Percentiles rank a stretch among this genome's conserved stretches.
Conservation (phyloP, 1,284 basidiomycete genomes). For the Apiotrichum akiyoshidainum region DNA sequence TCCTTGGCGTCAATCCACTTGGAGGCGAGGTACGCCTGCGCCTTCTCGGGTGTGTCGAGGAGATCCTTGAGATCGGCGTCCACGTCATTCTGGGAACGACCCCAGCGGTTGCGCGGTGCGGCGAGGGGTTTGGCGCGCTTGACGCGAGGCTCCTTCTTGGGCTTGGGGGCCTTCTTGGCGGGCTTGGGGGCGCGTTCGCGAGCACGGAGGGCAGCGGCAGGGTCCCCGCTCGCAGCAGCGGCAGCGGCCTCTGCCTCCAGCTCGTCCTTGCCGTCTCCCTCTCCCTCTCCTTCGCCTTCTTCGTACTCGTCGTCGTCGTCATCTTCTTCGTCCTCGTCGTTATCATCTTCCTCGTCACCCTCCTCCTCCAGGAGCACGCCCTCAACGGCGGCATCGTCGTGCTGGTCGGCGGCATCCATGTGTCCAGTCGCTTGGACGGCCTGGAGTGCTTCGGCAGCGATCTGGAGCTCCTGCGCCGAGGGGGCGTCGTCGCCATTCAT, state of each 20-base stretch:
- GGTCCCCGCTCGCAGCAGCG: not conserved
- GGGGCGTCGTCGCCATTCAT: not conserved
- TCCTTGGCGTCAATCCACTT: conserved; percentile 29
- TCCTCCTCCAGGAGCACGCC: conserved; percentile 9
- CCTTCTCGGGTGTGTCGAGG: conserved; percentile 2
- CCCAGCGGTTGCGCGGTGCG: conserved; percentile 9
- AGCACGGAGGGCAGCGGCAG: no score
- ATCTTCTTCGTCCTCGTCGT: conserved; percentile 18
- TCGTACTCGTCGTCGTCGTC: not conserved
- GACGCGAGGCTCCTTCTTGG: conserved; percentile 1
- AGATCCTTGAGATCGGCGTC: conserved; percentile 1
- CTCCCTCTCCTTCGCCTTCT: not conserved
- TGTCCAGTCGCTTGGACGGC: not conserved
- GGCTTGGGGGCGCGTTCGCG: not conserved
- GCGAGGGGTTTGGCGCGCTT: conserved; percentile 4
- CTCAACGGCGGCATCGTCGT: conserved; percentile 15
- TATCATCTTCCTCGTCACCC: conserved; percentile 5
- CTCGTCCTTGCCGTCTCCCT: conserved; percentile 13
- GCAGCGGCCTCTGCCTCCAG: no score
- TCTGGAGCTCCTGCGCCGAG: not conserved
- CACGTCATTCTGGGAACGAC: conserved; percentile 1
- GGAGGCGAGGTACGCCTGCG: conserved; percentile 30
- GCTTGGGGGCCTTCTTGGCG: not conserved
- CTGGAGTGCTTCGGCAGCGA: not conserved
- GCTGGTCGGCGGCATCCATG: conserved; percentile 18